Conservation (phyloP, 345 rosid genomes). For the Acer negundo region DNA sequence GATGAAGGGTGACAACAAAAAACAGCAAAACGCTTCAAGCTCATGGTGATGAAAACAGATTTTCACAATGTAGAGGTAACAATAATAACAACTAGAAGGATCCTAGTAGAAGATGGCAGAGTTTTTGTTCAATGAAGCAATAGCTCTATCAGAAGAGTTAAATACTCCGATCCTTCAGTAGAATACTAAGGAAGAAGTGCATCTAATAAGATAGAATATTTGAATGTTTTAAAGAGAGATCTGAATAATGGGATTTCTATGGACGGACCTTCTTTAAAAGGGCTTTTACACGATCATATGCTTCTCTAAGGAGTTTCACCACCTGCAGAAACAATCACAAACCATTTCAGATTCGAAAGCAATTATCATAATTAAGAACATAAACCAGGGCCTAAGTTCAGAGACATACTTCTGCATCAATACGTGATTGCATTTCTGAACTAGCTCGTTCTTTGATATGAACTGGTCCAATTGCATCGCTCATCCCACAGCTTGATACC, state of each 20-base stretch:
- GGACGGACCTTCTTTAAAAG: slow-evolving; percentile 73
- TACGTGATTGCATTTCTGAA: slow-evolving; percentile 94
- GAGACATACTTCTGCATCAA: slow-evolving; percentile 83
- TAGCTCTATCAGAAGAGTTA: neutral
- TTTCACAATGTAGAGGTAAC: neutral
- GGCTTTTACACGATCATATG: slow-evolving; percentile 89
- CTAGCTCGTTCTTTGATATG: slow-evolving; percentile 93
- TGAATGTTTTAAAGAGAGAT: neutral
- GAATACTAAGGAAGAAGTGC: neutral
- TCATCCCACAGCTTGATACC: slow-evolving; percentile 98
- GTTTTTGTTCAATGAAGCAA: neutral
- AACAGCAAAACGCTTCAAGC: neutral
- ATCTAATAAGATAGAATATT: neutral
- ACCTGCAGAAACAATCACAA: slow-evolving; percentile 52
- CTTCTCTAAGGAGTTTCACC: slow-evolving; percentile 89
- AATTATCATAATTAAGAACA: neutral
- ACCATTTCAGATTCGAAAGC: slow-evolving; percentile 12
- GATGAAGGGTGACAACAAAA: neutral
- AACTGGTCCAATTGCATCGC: slow-evolving; percentile 87
- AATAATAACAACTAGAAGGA: neutral
- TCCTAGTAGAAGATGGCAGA: neutral
- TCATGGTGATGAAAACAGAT: neutral
- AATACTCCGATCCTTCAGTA: neutral
- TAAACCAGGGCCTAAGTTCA: neutral
- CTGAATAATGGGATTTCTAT: neutral